A percentile compares a stretch with the other conserved stretches of the same genome.
phyloP scores from a whole-genome alignment of 2,329 filamentous ascomycete genomes.

The Plenodomus tracheiphilus region DNA sequence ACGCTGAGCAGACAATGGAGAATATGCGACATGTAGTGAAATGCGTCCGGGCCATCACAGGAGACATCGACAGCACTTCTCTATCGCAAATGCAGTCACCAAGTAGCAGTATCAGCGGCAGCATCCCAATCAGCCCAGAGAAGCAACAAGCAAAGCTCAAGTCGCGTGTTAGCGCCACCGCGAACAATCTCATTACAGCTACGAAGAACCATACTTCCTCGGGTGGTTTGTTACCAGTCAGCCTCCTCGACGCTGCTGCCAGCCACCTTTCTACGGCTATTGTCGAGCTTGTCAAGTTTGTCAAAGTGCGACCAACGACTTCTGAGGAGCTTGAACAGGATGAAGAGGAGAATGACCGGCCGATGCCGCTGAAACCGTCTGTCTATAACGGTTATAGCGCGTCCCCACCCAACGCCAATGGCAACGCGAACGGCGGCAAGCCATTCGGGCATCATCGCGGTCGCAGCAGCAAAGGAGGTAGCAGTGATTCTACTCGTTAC shows the following conservation, averaged over 20 bases:
- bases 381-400: slow-evolving; percentile 23
- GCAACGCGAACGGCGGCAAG: slow-evolving; percentile 12
- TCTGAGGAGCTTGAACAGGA: slow-evolving; percentile 76
- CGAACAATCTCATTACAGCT: slow-evolving; percentile 93
- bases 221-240: slow-evolving; percentile 87
- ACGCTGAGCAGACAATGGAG: slow-evolving; percentile 75
- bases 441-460: slow-evolving; percentile 24
- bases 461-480: slow-evolving; percentile 43
- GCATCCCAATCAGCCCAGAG: slow-evolving; percentile 33
- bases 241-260: slow-evolving; percentile 87
- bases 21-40: slow-evolving; percentile 85
- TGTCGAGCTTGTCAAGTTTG: slow-evolving; percentile 79
- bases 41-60: slow-evolving; percentile 80
- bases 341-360: slow-evolving; percentile 51
- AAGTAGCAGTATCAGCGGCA: slow-evolving; percentile 41
- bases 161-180: slow-evolving; percentile 82
- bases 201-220: slow-evolving; percentile 87
- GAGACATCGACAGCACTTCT: slow-evolving; percentile 69
- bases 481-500: slow-evolving; percentile 40
- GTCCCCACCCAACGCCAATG: slow-evolving; percentile 26
- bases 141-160: slow-evolving; percentile 72
- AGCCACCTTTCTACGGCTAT: slow-evolving; percentile 85
- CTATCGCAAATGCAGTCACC: slow-evolving; percentile 43
- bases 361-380: slow-evolving; percentile 40
- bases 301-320: slow-evolving; percentile 80